Evolutionary conservation across 139 green algal species (phyloP).

Genomic region (Deuterostichococcus epilithicus): DNA sequence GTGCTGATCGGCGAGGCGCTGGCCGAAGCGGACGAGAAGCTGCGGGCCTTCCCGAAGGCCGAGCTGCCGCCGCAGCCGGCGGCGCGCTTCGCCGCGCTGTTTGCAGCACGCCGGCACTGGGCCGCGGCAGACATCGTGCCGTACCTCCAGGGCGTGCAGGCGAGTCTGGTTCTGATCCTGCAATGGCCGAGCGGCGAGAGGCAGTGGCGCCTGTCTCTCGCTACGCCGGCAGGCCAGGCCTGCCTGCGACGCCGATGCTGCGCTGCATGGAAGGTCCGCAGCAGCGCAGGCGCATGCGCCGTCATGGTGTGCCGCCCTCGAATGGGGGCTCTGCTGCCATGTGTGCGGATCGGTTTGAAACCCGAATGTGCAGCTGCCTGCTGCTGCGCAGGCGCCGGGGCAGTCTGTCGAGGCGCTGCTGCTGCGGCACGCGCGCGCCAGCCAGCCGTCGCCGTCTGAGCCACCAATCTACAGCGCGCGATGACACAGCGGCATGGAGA

Average conservation of each 20-base stretch:
- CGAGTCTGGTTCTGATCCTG: no score
- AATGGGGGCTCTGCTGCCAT: no score
- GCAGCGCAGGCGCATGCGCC: no score
- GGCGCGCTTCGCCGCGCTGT: slow-evolving; percentile 55
- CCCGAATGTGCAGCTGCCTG: no score
- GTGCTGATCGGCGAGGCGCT: slow-evolving; percentile 45
- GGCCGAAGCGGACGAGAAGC: slow-evolving; percentile 10
- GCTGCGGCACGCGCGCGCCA: slow-evolving; percentile 51
- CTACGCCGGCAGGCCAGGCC: no score
- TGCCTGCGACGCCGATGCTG: no score
- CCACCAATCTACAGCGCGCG: background rate
- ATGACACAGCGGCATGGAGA: no score
- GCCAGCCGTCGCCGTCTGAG: slow-evolving; percentile 22
- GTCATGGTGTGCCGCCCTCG: no score
- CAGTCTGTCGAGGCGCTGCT: slow-evolving; percentile 59
- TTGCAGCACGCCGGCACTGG: slow-evolving; percentile 45
- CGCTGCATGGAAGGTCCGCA: no score
- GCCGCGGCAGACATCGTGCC: slow-evolving; percentile 45
- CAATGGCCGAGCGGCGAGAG: no score
- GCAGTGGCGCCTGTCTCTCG: no score
- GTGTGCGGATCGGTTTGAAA: no score
- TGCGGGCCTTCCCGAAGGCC: slow-evolving; percentile 28
- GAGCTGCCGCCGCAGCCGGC: slow-evolving; percentile 42
- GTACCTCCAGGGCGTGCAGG: slow-evolving; percentile 49
- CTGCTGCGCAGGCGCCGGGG: slow-evolving; percentile 42